Base-by-base conservation (phyloP, 2,329 filamentous ascomycete genomes). In the Phyllosticta citrichinensis region DNA sequence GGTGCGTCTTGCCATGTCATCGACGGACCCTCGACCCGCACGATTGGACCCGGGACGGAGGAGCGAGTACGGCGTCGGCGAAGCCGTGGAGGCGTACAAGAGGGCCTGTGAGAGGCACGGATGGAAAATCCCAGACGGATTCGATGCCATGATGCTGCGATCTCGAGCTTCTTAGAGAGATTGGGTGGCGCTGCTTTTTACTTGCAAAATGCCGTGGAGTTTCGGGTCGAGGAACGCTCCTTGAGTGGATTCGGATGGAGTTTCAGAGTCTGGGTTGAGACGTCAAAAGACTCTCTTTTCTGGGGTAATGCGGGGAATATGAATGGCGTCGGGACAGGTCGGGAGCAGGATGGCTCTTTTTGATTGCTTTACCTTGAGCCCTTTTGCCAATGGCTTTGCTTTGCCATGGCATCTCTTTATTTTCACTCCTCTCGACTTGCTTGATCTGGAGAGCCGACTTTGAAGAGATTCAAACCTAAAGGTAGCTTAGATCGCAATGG, bases 1-100 rank as follows among this genome's bases (percentile, higher is more conserved):
- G 71, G 86, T 97, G 24, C 86, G 88, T 22, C 76, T 95, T 75
- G 89, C 89, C 0, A 82, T 96, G 14, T 84, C 80, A 60, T 87
- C 81, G 56, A 75, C 77, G 1, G 87, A 94, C 0, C 89, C 87
- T 0, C 75, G 72, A 52, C 89, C 90, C 0, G 92, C 90, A 17
- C 82, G 88, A n/a, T 75, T 96, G 12, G 78, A 80, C 19, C 62
- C 50, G 2, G 40, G 66, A 47, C 52, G 65, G 3, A 52, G 56
- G 3, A 55, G 33, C 5, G 81, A 88, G 64, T 96, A 96, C 68
- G 76, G 78, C 0, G 80, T 89, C 5, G 70, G 70, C 0, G 91
- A 95, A 70, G 91, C 91, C 0, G 77, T 91, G 1, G 81, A 85
- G 0, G 91, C 89, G 2, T 96, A 87, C 68, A 76, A 79, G 30